A percentile compares a stretch with the other conserved stretches of the same genome.
Conservation (phyloP, 1,284 basidiomycete species). For the Porogramme epimiltina region DNA sequence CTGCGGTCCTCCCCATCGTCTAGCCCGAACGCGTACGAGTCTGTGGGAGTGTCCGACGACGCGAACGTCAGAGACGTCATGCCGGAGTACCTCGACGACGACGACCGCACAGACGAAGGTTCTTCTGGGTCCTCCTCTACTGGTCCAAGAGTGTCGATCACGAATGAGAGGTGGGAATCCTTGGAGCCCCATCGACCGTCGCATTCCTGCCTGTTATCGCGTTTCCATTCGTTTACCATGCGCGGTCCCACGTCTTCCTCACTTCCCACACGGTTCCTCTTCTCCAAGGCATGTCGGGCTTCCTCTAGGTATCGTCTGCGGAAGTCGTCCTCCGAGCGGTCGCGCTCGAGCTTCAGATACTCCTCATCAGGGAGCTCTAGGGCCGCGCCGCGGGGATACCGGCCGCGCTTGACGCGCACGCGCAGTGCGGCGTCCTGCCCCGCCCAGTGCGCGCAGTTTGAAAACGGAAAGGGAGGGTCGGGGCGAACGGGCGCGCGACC, state of each 20-base stretch:
- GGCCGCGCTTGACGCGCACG: constrained; percentile 4
- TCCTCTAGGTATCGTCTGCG: neutral
- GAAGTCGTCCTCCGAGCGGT: neutral
- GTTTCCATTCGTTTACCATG: neutral
- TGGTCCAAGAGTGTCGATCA: too few relatives aligned
- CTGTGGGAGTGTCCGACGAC: neutral
- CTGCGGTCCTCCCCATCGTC: neutral
- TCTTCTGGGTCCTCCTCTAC: neutral
- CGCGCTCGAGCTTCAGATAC: neutral
- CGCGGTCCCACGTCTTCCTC: neutral
- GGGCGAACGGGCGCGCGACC: constrained; percentile 1
- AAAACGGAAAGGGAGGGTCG: constrained; percentile 5
- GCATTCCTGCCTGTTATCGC: neutral
- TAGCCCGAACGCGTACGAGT: neutral
- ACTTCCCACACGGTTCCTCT: neutral
- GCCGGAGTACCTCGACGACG: neutral
- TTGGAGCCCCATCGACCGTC: neutral
- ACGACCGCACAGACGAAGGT: neutral
- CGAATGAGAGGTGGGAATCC: too few relatives aligned
- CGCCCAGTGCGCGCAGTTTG: constrained; percentile 15
- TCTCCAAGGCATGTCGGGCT: neutral
- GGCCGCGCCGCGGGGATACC: neutral
- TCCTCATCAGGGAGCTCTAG: neutral
- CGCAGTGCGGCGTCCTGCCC: neutral
- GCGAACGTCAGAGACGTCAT: neutral